Percentiles rank a stretch among this genome's conserved stretches.
Conservation (phyloP, 257 asterid genomes). For the Salvia splendens region DNA sequence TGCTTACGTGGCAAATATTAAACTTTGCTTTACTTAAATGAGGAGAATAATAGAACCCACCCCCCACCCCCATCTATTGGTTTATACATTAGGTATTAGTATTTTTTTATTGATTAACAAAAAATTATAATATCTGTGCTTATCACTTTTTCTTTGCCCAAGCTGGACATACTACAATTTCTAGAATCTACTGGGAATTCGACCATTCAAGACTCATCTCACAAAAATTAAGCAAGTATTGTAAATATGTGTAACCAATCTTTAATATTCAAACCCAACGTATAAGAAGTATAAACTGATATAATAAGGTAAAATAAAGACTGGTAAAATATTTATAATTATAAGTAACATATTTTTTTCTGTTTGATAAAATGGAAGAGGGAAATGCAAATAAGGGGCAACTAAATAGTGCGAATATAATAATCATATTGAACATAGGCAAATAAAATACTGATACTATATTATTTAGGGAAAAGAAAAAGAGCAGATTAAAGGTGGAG, state of each 20-base stretch:
- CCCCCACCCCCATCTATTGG: neutral
- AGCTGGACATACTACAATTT: neutral
- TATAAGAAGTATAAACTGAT: too few relatives aligned
- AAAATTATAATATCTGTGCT: neutral
- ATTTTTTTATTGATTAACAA: neutral
- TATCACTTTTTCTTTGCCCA: neutral
- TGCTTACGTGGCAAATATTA: slow-evolving; percentile 40
- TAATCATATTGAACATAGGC: neutral
- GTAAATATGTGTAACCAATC: neutral
- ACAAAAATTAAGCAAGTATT: neutral
- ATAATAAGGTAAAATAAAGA: too few relatives aligned
- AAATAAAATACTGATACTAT: neutral
- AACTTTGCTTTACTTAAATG: slow-evolving; percentile 42
- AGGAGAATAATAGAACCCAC: too few relatives aligned
- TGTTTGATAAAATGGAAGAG: too few relatives aligned
- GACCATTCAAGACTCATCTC: neutral
- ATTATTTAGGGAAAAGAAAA: neutral
- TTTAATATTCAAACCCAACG: neutral
- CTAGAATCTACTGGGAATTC: too few relatives aligned
- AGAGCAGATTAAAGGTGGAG: neutral
- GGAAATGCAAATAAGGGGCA: too few relatives aligned
- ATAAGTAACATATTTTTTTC: too few relatives aligned
- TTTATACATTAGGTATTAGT: neutral
- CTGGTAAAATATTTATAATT: too few relatives aligned
- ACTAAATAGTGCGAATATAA: neutral